phyloP scores from a whole-genome alignment of 106 monocot genomes.

The Platanthera zijinensis region DNA sequence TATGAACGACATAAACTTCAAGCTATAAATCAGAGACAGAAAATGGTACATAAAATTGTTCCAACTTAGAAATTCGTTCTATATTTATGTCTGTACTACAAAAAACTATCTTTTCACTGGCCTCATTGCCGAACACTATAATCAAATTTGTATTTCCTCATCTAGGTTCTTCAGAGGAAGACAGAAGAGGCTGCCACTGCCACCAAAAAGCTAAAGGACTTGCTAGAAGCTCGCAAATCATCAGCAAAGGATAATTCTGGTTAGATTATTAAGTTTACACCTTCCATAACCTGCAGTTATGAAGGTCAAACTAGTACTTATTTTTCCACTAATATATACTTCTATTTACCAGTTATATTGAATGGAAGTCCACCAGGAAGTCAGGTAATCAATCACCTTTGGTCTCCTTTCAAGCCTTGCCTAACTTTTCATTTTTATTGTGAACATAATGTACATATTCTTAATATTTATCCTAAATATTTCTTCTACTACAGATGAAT shows the following conservation, averaged over 20 bases:
- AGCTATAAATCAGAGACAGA: slow-evolving; percentile 93
- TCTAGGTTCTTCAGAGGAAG: slow-evolving; percentile 92
- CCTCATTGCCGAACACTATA: background rate
- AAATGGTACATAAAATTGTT: slow-evolving; percentile 38
- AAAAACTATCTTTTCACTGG: background rate
- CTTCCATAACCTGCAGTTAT: background rate
- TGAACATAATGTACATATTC: background rate
- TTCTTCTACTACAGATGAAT: slow-evolving; percentile 41
- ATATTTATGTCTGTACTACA: background rate
- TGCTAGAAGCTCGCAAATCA: slow-evolving; percentile 84
- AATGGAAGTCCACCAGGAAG: slow-evolving; percentile 60
- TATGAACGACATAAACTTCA: slow-evolving; percentile 95
- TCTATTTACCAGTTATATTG: slow-evolving; percentile 33
- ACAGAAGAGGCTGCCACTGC: slow-evolving; percentile 98
- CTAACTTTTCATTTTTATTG: background rate
- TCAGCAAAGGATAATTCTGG: slow-evolving; percentile 58
- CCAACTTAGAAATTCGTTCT: background rate
- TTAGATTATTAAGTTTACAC: slow-evolving; percentile 14
- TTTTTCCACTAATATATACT: background rate
- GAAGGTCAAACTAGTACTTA: background rate
- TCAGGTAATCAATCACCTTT: slow-evolving; percentile 28
- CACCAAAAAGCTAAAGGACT: slow-evolving; percentile 86
- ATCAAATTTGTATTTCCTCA: slow-evolving; percentile 2
- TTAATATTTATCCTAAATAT: background rate
- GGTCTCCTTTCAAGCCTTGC: background rate